Base-by-base conservation (phyloP, 257 asterid genomes). In the Nicotiana attenuata region DNA sequence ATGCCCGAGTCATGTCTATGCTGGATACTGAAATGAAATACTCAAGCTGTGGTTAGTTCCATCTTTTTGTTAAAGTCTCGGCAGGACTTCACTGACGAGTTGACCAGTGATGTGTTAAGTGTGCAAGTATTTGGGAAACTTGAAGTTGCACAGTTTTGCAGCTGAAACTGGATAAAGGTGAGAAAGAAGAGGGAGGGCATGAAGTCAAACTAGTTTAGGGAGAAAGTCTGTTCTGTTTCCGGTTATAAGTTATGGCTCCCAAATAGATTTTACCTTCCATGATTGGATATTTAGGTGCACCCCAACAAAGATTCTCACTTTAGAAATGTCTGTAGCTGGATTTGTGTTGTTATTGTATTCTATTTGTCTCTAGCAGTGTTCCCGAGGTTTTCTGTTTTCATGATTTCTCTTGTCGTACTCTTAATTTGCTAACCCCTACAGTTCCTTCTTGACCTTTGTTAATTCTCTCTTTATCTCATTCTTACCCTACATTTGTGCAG, bases 401-500 rank as follows among this genome's bases (percentile, higher is more conserved):
- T 73, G 22, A 24, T 22, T 73, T 50, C 10, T 50, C 20, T 75
- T 75, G 63, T 26, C 63, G 5, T 59, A 35, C 33, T 80, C 38
- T 31, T 69, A 17, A 5, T 26, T 26, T 84, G 81, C 45, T 67
- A n/a, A 75, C 0, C 31, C 20, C 71, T 67, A 61, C 20, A 69
- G 52, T 65, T 79, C 26, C 16, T 68, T 26, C 13, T 45, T 3
- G 19, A 59, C 50, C 47, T 45, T 11, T 17, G 79, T 78, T 53
- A 86, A 68, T 80, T 83, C 84, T 38, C 81, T 82, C 81, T 50
- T 73, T 71, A 31, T 77, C 80, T 52, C 31, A 41, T 61, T 47
- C 26, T 22, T 65, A 14, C 66, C 33, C 78, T 35, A 47, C 66
- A 50, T 24, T 75, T 65, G 20, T 78, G 83, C 92, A 93, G 97